These are phyloP conservation scores for Paramecium primaurelia DNA, from an alignment of 73 alveolate genomes.

Conservation along the genomic window DNA sequence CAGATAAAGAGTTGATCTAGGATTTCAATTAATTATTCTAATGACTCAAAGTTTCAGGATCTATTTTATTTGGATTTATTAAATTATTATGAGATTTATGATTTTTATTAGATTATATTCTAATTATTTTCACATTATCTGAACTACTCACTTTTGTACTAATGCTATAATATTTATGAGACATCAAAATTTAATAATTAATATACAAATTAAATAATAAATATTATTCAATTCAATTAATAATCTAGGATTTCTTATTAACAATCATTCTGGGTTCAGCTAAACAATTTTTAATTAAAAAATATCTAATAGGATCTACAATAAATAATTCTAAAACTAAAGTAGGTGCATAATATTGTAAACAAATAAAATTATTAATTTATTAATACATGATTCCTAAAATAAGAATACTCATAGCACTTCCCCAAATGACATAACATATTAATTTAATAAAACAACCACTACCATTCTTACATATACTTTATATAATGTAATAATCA, in stretches of 20 bases:
- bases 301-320: not conserved
- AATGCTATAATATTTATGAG: not conserved
- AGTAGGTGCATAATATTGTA: not conserved
- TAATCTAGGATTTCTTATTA: not conserved
- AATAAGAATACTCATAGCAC: not conserved
- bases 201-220: not conserved
- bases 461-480: not conserved
- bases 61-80: not conserved
- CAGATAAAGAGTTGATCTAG: not conserved
- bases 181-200: not conserved
- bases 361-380: not conserved
- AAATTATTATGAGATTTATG: not conserved
- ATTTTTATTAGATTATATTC: not conserved
- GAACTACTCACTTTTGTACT: not conserved
- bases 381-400: not conserved
- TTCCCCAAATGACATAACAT: not conserved
- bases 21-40: not conserved
- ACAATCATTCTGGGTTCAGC: not conserved
- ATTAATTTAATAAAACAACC: not conserved
- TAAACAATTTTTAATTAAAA: not conserved
- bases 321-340: not conserved
- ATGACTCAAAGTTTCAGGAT: not conserved
- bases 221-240: not conserved
- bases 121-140: not conserved
- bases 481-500: not conserved